Percentiles rank a stretch among this genome's conserved stretches.
phyloP scores from a whole-genome alignment of 1,139 yeast genomes.

The Zygoascus sp. region DNA sequence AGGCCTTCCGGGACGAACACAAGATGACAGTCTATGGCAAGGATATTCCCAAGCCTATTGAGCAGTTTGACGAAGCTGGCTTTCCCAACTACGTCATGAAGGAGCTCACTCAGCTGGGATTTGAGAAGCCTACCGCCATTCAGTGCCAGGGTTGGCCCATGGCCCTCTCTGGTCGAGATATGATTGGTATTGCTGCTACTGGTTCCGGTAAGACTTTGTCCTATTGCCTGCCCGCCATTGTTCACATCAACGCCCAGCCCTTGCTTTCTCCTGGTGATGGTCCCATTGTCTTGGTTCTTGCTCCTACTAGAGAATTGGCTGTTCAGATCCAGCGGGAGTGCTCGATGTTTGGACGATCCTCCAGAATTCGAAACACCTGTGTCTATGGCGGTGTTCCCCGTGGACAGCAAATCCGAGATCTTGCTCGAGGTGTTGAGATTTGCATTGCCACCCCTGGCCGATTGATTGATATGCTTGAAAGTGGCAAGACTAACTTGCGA shows the following conservation, averaged over 20 bases:
- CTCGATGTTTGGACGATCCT: slow-evolving; percentile 85
- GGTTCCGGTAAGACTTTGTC: slow-evolving; percentile 98
- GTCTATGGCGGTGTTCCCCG: slow-evolving; percentile 99
- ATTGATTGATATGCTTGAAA: slow-evolving; percentile 93
- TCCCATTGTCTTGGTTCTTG: slow-evolving; percentile 90
- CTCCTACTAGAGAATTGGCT: slow-evolving; percentile 98
- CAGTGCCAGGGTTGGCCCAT: slow-evolving; percentile 99
- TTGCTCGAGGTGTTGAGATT: slow-evolving; percentile 92
- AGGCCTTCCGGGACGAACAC: slow-evolving; percentile 69
- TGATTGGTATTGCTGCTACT: slow-evolving; percentile 98
- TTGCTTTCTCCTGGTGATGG: slow-evolving; percentile 91
- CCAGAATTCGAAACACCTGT: slow-evolving; percentile 95
- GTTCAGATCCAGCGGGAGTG: slow-evolving; percentile 96
- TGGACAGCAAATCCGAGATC: slow-evolving; percentile 94
- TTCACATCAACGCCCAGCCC: slow-evolving; percentile 97
- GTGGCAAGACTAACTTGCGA: slow-evolving; percentile 89
- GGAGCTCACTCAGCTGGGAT: slow-evolving; percentile 89
- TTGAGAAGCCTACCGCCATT: slow-evolving; percentile 89
- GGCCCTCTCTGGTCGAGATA: slow-evolving; percentile 98
- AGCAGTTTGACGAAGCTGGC: slow-evolving; percentile 91
- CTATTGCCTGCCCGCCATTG: slow-evolving; percentile 93
- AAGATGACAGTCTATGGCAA: slow-evolving; percentile 83
- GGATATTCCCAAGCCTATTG: slow-evolving; percentile 92
- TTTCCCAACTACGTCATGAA: slow-evolving; percentile 89
- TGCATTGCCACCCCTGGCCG: slow-evolving; percentile 97